Conservation (phyloP, 164 flowering plant species). For the Sextonia rubra region DNA sequence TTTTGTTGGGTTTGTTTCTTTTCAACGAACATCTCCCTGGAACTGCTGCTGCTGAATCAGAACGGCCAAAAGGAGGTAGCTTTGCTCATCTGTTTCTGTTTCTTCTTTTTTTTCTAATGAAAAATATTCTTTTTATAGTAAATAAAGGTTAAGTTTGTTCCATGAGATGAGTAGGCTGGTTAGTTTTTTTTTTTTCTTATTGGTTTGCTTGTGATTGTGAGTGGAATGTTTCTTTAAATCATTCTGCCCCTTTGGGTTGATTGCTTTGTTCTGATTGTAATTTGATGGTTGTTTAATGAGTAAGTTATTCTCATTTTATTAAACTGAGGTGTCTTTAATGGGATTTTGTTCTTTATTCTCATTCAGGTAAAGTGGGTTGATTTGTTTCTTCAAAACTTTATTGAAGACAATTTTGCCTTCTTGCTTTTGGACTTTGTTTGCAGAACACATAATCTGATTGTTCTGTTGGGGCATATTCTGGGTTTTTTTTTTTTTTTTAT, state of each 20-base stretch:
- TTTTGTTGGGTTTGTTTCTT: constrained; percentile 3
- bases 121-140: neutral
- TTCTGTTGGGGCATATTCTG: no score
- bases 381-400: neutral
- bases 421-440: no score
- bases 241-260: neutral
- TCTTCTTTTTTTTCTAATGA: no score
- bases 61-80: neutral
- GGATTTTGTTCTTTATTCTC: neutral
- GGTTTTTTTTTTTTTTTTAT: no score
- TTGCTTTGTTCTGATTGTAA: neutral
- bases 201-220: neutral
- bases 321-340: neutral
- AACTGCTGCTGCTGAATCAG: neutral
- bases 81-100: neutral
- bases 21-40: neutral
- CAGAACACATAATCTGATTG: no score
- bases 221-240: neutral
- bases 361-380: neutral
- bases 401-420: no score
- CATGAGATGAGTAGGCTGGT: neutral
- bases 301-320: neutral
- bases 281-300: neutral
- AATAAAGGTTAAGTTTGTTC: neutral
- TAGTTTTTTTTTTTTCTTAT: no score